Percentiles rank a stretch among this genome's conserved stretches.
These are phyloP conservation scores for Termitomyces heimii DNA, from an alignment of 768 basidiomycete species.

Conservation along the genomic window DNA sequence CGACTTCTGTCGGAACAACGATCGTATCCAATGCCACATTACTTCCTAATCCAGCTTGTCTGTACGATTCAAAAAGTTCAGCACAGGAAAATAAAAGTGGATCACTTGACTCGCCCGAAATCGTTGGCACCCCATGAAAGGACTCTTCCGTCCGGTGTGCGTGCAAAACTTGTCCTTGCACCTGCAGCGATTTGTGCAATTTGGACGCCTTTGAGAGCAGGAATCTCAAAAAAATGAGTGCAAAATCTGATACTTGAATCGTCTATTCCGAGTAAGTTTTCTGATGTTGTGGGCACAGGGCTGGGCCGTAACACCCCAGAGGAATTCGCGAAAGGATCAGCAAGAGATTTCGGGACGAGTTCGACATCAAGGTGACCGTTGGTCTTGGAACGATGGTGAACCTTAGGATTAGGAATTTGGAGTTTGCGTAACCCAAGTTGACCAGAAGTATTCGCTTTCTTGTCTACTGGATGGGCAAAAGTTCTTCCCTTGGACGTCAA, in stretches of 20 bases:
- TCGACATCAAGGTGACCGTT: conserved; percentile 39
- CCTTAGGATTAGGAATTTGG: conserved; percentile 35
- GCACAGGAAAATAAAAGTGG: neutral
- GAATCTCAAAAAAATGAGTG: conserved; percentile 70
- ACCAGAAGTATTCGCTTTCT: conserved; percentile 70
- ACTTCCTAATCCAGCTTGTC: conserved; percentile 77
- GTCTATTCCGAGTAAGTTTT: conserved; percentile 25
- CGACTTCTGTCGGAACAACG: conserved; percentile 78
- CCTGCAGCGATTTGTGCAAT: conserved; percentile 72
- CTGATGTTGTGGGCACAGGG: conserved; percentile 21
- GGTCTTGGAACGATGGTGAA: conserved; percentile 15
- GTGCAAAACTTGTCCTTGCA: conserved; percentile 63
- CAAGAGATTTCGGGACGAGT: conserved; percentile 49
- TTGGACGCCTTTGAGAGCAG: conserved; percentile 56
- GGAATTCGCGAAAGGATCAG: conserved; percentile 43
- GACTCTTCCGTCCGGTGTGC: conserved; percentile 63
- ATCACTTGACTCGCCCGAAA: conserved; percentile 49
- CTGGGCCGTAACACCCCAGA: conserved; percentile 33
- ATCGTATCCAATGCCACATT: conserved; percentile 61
- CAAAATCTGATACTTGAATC: conserved; percentile 55
- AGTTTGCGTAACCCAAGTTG: conserved; percentile 79
- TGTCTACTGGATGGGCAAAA: conserved; percentile 71
- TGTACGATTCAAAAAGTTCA: conserved; percentile 17
- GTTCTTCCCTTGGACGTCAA: conserved; percentile 70
- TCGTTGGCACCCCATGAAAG: conserved; percentile 91